Percentiles rank a stretch among this genome's conserved stretches.
Evolutionary conservation across 768 basidiomycete genomes (phyloP).

Genomic region (Hemileccinum impolitum): DNA sequence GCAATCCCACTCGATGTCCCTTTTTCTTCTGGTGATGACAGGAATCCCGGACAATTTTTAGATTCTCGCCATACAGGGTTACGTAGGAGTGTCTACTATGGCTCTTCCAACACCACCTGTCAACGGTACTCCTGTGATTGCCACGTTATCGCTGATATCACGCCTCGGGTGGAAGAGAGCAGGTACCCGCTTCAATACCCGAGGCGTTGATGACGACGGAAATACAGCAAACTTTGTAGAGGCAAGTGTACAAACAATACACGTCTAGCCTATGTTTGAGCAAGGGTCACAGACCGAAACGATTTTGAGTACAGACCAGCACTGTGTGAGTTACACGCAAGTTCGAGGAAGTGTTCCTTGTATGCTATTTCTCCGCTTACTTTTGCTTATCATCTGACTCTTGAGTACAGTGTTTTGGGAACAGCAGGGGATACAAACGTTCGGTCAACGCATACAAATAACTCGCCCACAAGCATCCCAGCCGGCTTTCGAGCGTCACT

Average conservation of each 20-base stretch:
- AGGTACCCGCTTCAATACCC: constrained; percentile 94
- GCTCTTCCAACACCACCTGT: constrained; percentile 72
- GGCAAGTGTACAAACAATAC: constrained; percentile 39
- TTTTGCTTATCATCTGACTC: constrained; percentile 8
- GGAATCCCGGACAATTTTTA: constrained; percentile 29
- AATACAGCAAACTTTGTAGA: constrained; percentile 97
- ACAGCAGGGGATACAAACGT: constrained; percentile 92
- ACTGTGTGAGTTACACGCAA: constrained; percentile 90
- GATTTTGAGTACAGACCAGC: constrained; percentile 79
- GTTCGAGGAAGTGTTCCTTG: constrained; percentile 93
- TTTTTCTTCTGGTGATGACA: constrained; percentile 3
- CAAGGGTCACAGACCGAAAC: constrained; percentile 74
- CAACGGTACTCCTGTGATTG: constrained; percentile 67
- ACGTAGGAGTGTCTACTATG: constrained; percentile 79
- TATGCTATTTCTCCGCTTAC: constrained; percentile 40
- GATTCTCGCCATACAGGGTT: constrained; percentile 93
- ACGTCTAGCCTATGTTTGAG: constrained; percentile 3
- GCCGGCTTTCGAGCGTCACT: constrained; percentile 95
- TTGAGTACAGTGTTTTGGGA: constrained; percentile 88
- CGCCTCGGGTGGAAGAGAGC: constrained; percentile 93
- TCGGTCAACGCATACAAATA: constrained; percentile 92
- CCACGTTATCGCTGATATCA: constrained; percentile 78
- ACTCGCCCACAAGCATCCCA: constrained; percentile 95
- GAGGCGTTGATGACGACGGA: constrained; percentile 94
- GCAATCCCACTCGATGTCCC: constrained; percentile 27